Conservation (phyloP, 2,329 filamentous ascomycete species). For the Stemphylium beticola region DNA sequence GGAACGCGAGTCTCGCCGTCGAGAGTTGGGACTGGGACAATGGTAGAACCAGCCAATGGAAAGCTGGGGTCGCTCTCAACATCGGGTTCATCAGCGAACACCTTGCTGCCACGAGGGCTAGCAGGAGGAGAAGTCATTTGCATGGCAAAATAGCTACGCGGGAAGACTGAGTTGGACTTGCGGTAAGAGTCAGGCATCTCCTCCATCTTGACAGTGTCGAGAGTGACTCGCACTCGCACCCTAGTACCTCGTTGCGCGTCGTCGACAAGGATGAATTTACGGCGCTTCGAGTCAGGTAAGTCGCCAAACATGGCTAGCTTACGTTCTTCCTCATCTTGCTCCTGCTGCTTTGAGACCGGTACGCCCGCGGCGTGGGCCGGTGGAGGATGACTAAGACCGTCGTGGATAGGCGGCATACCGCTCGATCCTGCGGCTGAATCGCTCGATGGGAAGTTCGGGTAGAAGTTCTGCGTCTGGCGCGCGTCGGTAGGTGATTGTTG, state of each 20-base stretch:
- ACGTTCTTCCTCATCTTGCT: conserved; percentile 62
- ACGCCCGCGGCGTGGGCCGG: conserved; percentile 52
- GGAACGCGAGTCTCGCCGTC: conserved; percentile 79
- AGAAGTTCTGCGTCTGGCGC: conserved; percentile 78
- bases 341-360: conserved; percentile 55
- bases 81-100: conserved; percentile 69
- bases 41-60: conserved; percentile 53
- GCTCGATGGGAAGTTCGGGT: conserved; percentile 69
- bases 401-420: conserved; percentile 70
- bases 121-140: conserved; percentile 90
- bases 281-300: conserved; percentile 85
- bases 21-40: conserved; percentile 56
- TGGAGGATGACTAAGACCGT: conserved; percentile 59
- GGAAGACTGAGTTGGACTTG: conserved; percentile 86
- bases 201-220: conserved; percentile 92
- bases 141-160: conserved; percentile 87
- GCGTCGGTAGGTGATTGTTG: conserved; percentile 67
- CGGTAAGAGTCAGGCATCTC: conserved; percentile 97
- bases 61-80: conserved; percentile 53
- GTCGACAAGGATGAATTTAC: conserved; percentile 96
- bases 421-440: conserved; percentile 59
- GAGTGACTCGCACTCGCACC: conserved; percentile 86
- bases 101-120: conserved; percentile 74
- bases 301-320: conserved; percentile 81
- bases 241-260: conserved; percentile 77